A percentile compares a stretch with the other conserved stretches of the same genome.
phyloP scores from a whole-genome alignment of 306 rosid genomes.

The Senna tora region DNA sequence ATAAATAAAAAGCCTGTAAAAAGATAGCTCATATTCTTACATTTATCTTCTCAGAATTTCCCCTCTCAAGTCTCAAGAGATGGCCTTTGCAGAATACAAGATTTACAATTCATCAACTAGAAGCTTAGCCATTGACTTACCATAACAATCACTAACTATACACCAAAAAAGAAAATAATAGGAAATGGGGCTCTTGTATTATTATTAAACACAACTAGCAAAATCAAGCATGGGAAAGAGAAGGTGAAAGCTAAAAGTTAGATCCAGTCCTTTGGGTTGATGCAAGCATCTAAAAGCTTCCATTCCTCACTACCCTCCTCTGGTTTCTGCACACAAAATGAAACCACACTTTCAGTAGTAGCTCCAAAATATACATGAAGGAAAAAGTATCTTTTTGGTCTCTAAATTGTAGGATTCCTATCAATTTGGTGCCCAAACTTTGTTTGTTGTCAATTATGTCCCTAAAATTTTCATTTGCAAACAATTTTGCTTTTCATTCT shows the following conservation, averaged over 20 bases:
- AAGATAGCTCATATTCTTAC: no score
- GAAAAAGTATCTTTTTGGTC: no score
- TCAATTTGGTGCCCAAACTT: no score
- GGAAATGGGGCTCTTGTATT: constrained; percentile 27
- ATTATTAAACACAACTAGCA: background rate
- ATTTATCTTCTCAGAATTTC: constrained; percentile 18
- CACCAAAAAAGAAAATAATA: constrained; percentile 13
- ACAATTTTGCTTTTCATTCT: no score
- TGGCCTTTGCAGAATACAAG: constrained; percentile 20
- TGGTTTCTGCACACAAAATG: constrained; percentile 71
- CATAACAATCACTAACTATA: constrained; percentile 33
- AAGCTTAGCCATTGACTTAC: constrained; percentile 30
- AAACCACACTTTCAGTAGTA: constrained; percentile 30
- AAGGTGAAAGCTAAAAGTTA: constrained; percentile 36
- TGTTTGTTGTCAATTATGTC: no score
- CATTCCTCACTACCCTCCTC: constrained; percentile 99
- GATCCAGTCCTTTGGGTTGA: constrained; percentile 94
- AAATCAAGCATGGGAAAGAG: background rate
- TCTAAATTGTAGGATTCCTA: no score
- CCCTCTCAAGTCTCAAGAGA: constrained; percentile 24
- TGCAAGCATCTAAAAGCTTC: constrained; percentile 94
- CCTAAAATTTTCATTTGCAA: no score
- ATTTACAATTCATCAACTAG: constrained; percentile 29
- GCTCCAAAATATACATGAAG: constrained; percentile 22
- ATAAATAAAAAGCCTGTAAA: no score